Conservation (phyloP, 306 rosid genomes). For the barrel medic (Medicago truncatula) region MtrunA17r5.0-ANR NC_053046.1:42108501-42109000, state of each 20-base stretch:
- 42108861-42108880: slow-evolving; percentile 43
- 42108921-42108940: slow-evolving; percentile 83
- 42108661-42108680: slow-evolving; percentile 59
- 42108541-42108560: background rate
- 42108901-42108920: slow-evolving; percentile 66
- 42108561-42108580: slow-evolving; percentile 1
- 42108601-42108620: slow-evolving; percentile 63
- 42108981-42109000: background rate
- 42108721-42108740: slow-evolving; percentile 26
- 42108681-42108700: background rate
- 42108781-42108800: slow-evolving; percentile 57
- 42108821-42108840: slow-evolving; percentile 20
- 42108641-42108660: slow-evolving; percentile 73
- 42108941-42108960: slow-evolving; percentile 54
- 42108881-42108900: slow-evolving; percentile 63
- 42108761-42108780: slow-evolving; percentile 66
- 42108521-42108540: too few species aligned
- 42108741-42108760: slow-evolving; percentile 42
- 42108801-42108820: slow-evolving; percentile 55
- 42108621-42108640: slow-evolving; percentile 67
- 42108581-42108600: slow-evolving; percentile 12
- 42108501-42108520: slow-evolving; percentile 2
- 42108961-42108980: background rate
- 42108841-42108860: slow-evolving; percentile 14
- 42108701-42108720: slow-evolving; percentile 15